phyloP scores from a whole-genome alignment of 352 stramenopile species.

The Phytophthora agathidicida region DNA sequence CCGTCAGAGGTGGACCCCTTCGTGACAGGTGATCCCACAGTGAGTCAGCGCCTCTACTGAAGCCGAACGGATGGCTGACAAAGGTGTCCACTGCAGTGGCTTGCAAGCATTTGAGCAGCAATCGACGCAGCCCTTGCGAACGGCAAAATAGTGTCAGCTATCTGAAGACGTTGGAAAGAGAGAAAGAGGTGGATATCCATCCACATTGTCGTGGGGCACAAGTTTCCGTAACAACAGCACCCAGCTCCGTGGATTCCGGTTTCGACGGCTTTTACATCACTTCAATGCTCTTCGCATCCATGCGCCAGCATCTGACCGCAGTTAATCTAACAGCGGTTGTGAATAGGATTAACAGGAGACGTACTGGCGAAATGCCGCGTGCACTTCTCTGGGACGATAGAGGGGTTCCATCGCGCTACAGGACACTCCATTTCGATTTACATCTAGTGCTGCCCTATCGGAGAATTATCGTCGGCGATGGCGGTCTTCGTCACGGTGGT shows the following conservation, averaged over 20 bases:
- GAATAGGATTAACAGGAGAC: too few species aligned
- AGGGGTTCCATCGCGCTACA: background rate
- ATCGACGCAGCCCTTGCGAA: background rate
- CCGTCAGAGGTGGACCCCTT: background rate
- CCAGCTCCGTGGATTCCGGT: background rate
- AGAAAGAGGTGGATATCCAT: too few species aligned
- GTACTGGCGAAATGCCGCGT: too few species aligned
- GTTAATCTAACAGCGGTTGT: too few species aligned
- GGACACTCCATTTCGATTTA: too few species aligned
- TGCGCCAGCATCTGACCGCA: background rate
- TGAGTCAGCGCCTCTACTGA: background rate
- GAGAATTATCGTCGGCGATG: slow-evolving; percentile 17
- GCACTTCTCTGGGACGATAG: background rate
- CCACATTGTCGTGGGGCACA: too few species aligned
- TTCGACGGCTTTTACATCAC: slow-evolving; percentile 1
- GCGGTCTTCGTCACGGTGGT: slow-evolving; percentile 13
- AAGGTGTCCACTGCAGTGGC: too few species aligned
- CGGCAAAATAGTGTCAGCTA: background rate
- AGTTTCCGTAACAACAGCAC: too few species aligned
- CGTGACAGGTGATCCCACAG: slow-evolving; percentile 1
- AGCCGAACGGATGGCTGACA: too few species aligned
- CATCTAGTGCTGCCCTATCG: background rate
- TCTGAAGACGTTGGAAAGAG: too few species aligned
- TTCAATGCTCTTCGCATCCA: slow-evolving; percentile 2
- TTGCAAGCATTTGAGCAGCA: too few species aligned